Evolutionary conservation across 768 basidiomycete genomes (phyloP), one percentile per base, ranked within the genome.

Genomic region (Antrodiella citrinella): DNA sequence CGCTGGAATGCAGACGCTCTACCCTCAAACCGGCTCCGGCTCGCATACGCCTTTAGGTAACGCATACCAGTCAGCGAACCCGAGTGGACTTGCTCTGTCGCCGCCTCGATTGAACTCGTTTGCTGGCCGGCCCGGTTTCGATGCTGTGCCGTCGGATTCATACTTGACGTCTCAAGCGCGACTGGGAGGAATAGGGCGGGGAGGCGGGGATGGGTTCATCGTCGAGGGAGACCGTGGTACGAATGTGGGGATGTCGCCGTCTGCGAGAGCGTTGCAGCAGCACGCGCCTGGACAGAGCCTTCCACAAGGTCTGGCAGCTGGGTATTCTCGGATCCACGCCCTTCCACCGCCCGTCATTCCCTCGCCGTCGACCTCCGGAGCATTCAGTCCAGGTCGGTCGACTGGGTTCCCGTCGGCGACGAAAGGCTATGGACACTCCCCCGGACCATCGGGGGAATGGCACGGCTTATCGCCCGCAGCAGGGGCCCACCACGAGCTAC

Each of bases 281-380:
- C 92, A 94, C 57, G 91, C 90, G 1, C 92, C 93, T 0, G 92
- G 92, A 1, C 90, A 93, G 67, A 86, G 82, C 66, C 73, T 95
- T 11, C 92, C 94, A 1, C 91, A 94, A 50, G 93, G 93, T 26
- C 77, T 97, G 23, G 93, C 92, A 0, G 90, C 90, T 0, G 93
- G 92, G 0, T 84, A 92, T 62, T 92, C 89, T 23, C 76, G 92
- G 51, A 84, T 97, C 51, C 93, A 97, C 57, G 85, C 92, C 1
- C 69, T 75, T 22, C 66, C 65, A 3, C 60, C 62, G 12, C 64
- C 60, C n/a, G 44, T 62, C 1, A 66, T 69, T 19, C 58, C 62
- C 9, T 74, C 71, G 0, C 74, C 74, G 1, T 59, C 62, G 3
- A 53, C 63, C 2, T 61, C 66, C 7, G 58, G 57, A 44, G 59